These are phyloP conservation scores for Lachnellula cervina DNA, from an alignment of 2,329 filamentous ascomycete genomes.

Conservation along the genomic window DNA sequence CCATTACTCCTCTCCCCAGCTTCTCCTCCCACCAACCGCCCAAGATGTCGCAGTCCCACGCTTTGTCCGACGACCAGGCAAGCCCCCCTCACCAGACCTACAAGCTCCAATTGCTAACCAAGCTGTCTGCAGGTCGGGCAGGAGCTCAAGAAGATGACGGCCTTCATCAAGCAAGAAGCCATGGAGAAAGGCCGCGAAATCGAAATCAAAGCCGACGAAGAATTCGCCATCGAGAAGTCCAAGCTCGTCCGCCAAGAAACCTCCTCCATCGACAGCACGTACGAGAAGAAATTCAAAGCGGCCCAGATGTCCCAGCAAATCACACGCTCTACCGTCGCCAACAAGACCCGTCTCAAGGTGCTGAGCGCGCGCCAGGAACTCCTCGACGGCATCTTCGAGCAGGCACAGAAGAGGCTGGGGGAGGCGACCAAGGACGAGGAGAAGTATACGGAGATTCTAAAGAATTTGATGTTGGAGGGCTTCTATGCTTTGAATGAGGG, in stretches of 20 bases:
- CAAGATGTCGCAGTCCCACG: constrained; percentile 88
- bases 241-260: constrained; percentile 97
- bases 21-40: constrained; percentile 29
- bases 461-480: constrained; percentile 81
- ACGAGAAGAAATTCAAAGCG: constrained; percentile 99
- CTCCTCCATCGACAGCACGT: constrained; percentile 81
- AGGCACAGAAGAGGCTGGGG: constrained; percentile 66
- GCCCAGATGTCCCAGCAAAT: constrained; percentile 98
- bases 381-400: constrained; percentile 83
- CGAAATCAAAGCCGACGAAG: constrained; percentile 96
- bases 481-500: constrained; percentile 82
- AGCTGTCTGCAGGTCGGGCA: constrained; percentile 68
- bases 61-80: constrained; percentile 97
- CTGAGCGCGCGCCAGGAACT: constrained; percentile 84
- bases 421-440: constrained; percentile 61
- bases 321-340: constrained; percentile 89
- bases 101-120: constrained; percentile 8
- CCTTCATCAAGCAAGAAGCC: constrained; percentile 99
- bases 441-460: constrained; percentile 72
- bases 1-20: constrained; percentile 10
- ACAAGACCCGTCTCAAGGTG: constrained; percentile 90
- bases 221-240: constrained; percentile 98
- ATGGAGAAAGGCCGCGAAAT: constrained; percentile 96
- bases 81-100: constrained; percentile 12
- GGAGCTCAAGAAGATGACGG: constrained; percentile 99